These are phyloP conservation scores for Fusarium lateritium DNA, from an alignment of 2,329 filamentous ascomycete genomes.

Conservation along the genomic window DNA sequence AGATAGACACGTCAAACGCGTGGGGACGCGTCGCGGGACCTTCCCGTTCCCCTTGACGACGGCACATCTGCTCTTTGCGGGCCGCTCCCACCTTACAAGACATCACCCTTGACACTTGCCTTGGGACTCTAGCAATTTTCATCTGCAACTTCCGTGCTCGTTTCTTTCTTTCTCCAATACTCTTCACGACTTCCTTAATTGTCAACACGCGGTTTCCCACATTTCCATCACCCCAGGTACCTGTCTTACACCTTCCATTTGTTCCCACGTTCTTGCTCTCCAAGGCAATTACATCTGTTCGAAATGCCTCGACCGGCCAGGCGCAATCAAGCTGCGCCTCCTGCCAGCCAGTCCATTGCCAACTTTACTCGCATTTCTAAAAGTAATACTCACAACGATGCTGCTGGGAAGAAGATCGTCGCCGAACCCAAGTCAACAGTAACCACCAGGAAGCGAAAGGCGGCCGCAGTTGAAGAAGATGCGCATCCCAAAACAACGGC, in stretches of 20 bases:
- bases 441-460: conserved; percentile 58
- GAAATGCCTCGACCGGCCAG: conserved; percentile 49
- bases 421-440: conserved; percentile 41
- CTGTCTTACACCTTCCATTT: conserved; percentile 14
- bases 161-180: conserved; percentile 8
- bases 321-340: conserved; percentile 42
- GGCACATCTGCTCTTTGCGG: conserved; percentile 30
- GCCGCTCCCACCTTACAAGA: conserved; percentile 27
- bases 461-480: conserved; percentile 48
- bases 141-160: conserved; percentile 15
- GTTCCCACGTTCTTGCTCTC: conserved; percentile 5
- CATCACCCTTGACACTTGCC: conserved; percentile 26
- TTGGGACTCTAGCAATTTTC: conserved; percentile 1
- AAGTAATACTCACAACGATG: conserved; percentile 46
- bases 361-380: conserved; percentile 66
- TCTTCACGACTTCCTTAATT: conserved; percentile 17
- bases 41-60: conserved; percentile 42
- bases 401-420: conserved; percentile 55
- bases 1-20: conserved; percentile 7
- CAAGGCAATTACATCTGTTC: neutral
- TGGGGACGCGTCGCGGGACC: conserved; percentile 12
- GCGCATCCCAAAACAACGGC: conserved; percentile 43
- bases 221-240: conserved; percentile 1
- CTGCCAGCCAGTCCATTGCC: conserved; percentile 55
- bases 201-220: neutral